Evolutionary conservation across 2,329 filamentous ascomycete genomes (phyloP).

Genomic region (Ambrosiella cleistominuta): DNA sequence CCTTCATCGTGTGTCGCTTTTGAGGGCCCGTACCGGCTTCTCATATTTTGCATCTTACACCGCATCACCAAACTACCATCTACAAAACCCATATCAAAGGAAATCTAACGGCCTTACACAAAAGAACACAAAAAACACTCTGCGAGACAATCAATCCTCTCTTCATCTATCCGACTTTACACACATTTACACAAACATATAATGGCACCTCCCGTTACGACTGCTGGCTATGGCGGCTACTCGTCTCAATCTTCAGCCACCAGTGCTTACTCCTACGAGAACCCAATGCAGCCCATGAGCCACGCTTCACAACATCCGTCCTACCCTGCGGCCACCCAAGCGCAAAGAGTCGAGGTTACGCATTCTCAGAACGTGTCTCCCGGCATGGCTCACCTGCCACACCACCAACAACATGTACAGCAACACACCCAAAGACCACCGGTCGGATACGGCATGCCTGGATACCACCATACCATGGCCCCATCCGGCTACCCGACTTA

Average conservation of each 20-base stretch:
- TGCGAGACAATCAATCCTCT: not conserved
- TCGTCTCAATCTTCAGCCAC: slow-evolving; percentile 3
- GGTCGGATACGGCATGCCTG: slow-evolving; percentile 6
- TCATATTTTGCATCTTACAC: not conserved
- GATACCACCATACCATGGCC: slow-evolving; percentile 10
- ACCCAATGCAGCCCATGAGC: slow-evolving; percentile 3
- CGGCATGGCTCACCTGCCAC: slow-evolving; percentile 8
- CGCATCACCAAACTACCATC: not conserved
- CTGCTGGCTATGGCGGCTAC: slow-evolving; percentile 6
- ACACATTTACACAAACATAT: not conserved
- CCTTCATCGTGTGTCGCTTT: not conserved
- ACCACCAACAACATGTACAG: slow-evolving; percentile 6
- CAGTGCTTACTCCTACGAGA: slow-evolving; percentile 4
- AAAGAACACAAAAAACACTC: no score
- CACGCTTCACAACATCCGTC: slow-evolving; percentile 4
- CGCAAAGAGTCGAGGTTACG: slow-evolving; percentile 7
- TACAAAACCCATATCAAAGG: not conserved
- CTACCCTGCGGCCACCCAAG: slow-evolving; percentile 4
- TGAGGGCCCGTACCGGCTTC: not conserved
- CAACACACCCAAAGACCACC: slow-evolving; percentile 2
- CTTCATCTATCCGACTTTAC: not conserved
- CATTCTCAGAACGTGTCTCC: slow-evolving; percentile 8
- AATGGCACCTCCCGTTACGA: slow-evolving; percentile 8
- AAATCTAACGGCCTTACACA: no score
- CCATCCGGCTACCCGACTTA: slow-evolving; percentile 8